Evolutionary conservation across 2,329 filamentous ascomycete genomes (phyloP).

Genomic region (Microsporum canis): DNA sequence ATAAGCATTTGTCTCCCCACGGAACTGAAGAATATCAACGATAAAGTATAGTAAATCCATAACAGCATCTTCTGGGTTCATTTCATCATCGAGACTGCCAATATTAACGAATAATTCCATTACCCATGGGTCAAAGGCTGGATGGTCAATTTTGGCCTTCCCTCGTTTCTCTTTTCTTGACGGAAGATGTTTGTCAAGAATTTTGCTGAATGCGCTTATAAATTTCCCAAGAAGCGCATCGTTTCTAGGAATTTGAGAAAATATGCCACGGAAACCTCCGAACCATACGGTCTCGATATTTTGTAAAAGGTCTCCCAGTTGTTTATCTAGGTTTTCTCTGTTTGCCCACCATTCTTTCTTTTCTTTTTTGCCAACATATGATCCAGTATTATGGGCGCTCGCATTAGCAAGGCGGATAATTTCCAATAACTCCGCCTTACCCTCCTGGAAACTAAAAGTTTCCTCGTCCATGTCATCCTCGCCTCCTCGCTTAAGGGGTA

Average conservation of each 20-base stretch:
- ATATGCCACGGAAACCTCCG: conserved; percentile 88
- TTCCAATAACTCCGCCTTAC: conserved; percentile 65
- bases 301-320: conserved; percentile 64
- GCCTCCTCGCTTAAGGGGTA: conserved; percentile 73
- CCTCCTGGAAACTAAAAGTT: conserved; percentile 72
- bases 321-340: conserved; percentile 64
- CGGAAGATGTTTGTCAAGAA: conserved; percentile 74
- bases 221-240: conserved; percentile 61
- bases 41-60: conserved; percentile 92
- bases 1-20: conserved; percentile 90
- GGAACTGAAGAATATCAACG: conserved; percentile 90
- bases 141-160: conserved; percentile 42
- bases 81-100: conserved; percentile 57
- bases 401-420: conserved; percentile 74
- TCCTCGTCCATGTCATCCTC: conserved; percentile 70
- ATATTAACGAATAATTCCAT: conserved; percentile 82
- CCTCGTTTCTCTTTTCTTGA: conserved; percentile 55
- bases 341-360: conserved; percentile 84
- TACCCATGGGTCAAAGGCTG: conserved; percentile 54
- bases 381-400: conserved; percentile 62
- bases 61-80: conserved; percentile 78
- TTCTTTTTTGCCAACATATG: conserved; percentile 61
- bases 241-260: conserved; percentile 59
- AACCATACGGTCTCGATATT: conserved; percentile 92
- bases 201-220: conserved; percentile 62